Evolutionary conservation across 2,329 filamentous ascomycete genomes (phyloP).

Genomic region (Penicillium sclerotiorum): DNA sequence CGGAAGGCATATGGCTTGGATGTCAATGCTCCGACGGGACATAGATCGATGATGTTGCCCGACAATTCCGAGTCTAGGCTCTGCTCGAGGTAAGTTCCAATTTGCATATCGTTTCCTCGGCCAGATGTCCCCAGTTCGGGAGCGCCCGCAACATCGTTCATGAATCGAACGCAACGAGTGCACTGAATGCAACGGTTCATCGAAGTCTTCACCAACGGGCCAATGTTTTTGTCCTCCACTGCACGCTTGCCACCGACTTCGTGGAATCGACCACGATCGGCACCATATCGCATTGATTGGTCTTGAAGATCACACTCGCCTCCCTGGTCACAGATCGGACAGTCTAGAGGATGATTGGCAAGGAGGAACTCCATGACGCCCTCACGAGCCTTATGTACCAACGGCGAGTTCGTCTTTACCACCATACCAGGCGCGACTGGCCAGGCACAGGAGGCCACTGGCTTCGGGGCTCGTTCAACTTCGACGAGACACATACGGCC

Average conservation of each 20-base stretch:
- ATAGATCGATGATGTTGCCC: conserved; percentile 96
- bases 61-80: conserved; percentile 94
- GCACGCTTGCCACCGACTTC: conserved; percentile 94
- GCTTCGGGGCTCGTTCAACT: conserved; percentile 94
- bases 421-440: conserved; percentile 98
- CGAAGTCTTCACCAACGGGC: conserved; percentile 95
- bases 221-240: conserved; percentile 99
- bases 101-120: conserved; percentile 95
- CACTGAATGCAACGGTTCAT: conserved; percentile 99
- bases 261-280: conserved; percentile 94
- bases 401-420: conserved; percentile 95
- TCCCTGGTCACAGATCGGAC: conserved; percentile 97
- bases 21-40: conserved; percentile 92
- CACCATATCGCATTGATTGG: conserved; percentile 98
- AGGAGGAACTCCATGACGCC: conserved; percentile 99
- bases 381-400: conserved; percentile 96
- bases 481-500: conserved; percentile 97
- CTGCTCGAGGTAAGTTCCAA: conserved; percentile 94
- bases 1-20: conserved; percentile 98
- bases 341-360: conserved; percentile 94
- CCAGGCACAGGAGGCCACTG: conserved; percentile 97
- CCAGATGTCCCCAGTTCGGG: conserved; percentile 93
- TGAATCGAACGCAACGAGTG: conserved; percentile 95
- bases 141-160: conserved; percentile 94
- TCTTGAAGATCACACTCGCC: conserved; percentile 99